Evolutionary conservation across 768 basidiomycete species (phyloP).

Genomic region (Lactarius tabidus): DNA sequence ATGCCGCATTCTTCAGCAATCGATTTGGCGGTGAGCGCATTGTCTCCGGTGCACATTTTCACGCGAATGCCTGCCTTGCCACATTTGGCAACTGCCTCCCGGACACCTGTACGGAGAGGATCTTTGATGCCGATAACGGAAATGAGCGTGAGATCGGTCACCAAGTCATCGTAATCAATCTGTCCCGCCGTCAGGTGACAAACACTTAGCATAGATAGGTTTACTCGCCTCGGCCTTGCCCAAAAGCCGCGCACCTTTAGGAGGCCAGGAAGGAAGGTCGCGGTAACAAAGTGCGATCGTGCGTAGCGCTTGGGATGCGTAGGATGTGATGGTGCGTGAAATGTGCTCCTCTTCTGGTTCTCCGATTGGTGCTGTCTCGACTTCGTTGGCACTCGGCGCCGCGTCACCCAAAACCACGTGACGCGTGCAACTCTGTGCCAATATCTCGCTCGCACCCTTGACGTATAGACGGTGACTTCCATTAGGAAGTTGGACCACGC

Average conservation of each 20-base stretch:
- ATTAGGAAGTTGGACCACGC: slow-evolving; percentile 60
- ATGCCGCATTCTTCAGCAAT: slow-evolving; percentile 97
- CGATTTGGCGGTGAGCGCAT: slow-evolving; percentile 91
- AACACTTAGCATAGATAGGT: slow-evolving; percentile 17
- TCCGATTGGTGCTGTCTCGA: slow-evolving; percentile 62
- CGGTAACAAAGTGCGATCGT: slow-evolving; percentile 94
- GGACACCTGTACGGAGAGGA: slow-evolving; percentile 86
- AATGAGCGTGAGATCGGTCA: slow-evolving; percentile 76
- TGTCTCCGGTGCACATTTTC: slow-evolving; percentile 99
- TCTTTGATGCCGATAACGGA: slow-evolving; percentile 95
- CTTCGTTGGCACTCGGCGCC: slow-evolving; percentile 28
- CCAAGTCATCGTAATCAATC: slow-evolving; percentile 67
- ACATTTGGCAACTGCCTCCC: slow-evolving; percentile 83
- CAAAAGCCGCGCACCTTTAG: slow-evolving; percentile 39
- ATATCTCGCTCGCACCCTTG: slow-evolving; percentile 94
- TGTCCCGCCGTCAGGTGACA: slow-evolving; percentile 28
- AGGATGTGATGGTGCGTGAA: slow-evolving; percentile 90
- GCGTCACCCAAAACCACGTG: slow-evolving; percentile 63
- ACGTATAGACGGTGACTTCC: slow-evolving; percentile 66
- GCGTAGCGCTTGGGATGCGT: slow-evolving; percentile 92
- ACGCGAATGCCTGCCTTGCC: slow-evolving; percentile 85
- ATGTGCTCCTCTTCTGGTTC: slow-evolving; percentile 75
- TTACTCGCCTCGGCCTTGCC: slow-evolving; percentile 51
- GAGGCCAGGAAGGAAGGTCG: slow-evolving; percentile 86
- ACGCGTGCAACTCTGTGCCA: slow-evolving; percentile 66